Conservation (phyloP, 1,139 yeast genomes). For the Pichia sp. region DNA sequence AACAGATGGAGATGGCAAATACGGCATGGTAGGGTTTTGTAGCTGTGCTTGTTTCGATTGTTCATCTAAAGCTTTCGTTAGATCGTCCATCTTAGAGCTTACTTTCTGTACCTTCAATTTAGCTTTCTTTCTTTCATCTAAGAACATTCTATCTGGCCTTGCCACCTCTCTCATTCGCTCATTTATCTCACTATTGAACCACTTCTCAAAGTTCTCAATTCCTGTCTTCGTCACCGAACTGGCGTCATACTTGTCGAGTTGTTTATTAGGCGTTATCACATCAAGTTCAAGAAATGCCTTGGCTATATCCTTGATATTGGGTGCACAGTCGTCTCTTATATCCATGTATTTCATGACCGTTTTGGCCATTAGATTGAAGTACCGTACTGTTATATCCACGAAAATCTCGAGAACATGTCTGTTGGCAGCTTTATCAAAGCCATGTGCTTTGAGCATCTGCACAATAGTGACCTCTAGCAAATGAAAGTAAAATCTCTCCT, state of each 20-base stretch:
- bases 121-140: constrained; percentile 18
- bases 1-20: constrained; percentile 13
- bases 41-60: constrained; percentile 21
- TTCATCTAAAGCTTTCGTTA: constrained; percentile 26
- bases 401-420: constrained; percentile 24
- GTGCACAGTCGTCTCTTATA: constrained; percentile 20
- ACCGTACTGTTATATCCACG: constrained; percentile 26
- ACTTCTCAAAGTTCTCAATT: constrained; percentile 24
- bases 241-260: constrained; percentile 24
- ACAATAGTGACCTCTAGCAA: constrained; percentile 25
- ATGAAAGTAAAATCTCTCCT: constrained; percentile 24
- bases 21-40: constrained; percentile 20
- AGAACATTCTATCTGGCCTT: constrained; percentile 23
- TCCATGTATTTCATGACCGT: constrained; percentile 20
- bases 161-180: constrained; percentile 24
- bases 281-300: constrained; percentile 24
- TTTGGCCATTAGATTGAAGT: constrained; percentile 19
- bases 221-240: constrained; percentile 22
- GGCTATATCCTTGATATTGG: constrained; percentile 24
- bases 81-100: constrained; percentile 23
- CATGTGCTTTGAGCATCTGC: constrained; percentile 28
- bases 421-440: constrained; percentile 24
- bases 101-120: constrained; percentile 17
- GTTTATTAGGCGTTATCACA: constrained; percentile 24
- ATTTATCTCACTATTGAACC: constrained; percentile 26